Base-by-base conservation (phyloP, 805 yeast genomes). In the Kluyveromyces lactis region DNA sequence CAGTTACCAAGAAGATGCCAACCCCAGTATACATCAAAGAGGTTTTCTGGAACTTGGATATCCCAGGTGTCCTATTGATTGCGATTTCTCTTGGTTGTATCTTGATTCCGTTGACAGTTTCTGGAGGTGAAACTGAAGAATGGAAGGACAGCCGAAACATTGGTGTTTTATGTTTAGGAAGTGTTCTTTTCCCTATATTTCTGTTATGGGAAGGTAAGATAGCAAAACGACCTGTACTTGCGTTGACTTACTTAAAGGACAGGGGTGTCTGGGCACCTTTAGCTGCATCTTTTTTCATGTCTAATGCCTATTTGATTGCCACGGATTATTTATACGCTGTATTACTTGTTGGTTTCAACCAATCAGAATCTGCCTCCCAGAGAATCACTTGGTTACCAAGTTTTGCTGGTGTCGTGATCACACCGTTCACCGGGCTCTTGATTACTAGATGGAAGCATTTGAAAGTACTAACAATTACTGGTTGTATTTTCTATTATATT, bases 61-160 rank as follows among this genome's bases (percentile, higher is more conserved):
- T 77, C 6, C 55, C 75, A 37, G 86, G 86, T n/a, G 52, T 73
- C 23, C 51, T 77, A 18, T 61, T 75, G 17, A 50, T 77, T 33
- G 60, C 71, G 41, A 70, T 72, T 18, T 68, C 70, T 2, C 64
- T 79, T 26, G 81, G 79, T 11, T 66, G 74, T 36, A 63, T 79
- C 33, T 65, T 79, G 44, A 72, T 72, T 28, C 85, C 86, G 4
- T 68, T 80, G 44, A 78, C 84, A 9, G 54, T 79, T n/a, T 82
- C 81, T 6, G 83, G 81, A 39, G 81, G 81, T 33, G 48, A 54
- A 30, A 31, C 52, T 1, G 46, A 59, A 3, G 60, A 64, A 38
- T 79, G 86, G 86, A 46, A 58, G 36, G 62, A 62, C 42, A 81
- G 71, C 7, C 58, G 70, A 26, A 67, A 74, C 43, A 72, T 80